Evolutionary conservation across 1,284 basidiomycete genomes (phyloP).

Genomic region (Blastosporella zonata): DNA sequence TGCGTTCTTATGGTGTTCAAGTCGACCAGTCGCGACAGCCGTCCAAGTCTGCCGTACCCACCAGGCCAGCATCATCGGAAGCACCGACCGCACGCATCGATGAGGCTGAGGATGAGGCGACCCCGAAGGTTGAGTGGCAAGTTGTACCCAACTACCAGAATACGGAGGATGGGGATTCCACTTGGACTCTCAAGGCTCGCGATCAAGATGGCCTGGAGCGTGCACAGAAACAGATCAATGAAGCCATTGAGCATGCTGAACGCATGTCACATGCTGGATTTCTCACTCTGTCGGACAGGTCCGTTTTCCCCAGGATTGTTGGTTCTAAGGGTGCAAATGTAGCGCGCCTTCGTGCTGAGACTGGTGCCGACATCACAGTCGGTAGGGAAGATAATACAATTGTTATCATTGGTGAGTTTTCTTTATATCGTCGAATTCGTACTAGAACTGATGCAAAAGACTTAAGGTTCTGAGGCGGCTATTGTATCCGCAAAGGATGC

Average conservation of each 20-base stretch:
- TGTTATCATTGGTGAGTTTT: constrained; percentile 72
- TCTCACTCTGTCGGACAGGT: constrained; percentile 73
- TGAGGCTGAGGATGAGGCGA: constrained; percentile 51
- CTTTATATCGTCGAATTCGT: not conserved
- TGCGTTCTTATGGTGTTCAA: constrained; percentile 75
- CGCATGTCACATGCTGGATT: constrained; percentile 75
- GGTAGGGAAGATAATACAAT: constrained; percentile 83
- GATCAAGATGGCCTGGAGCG: constrained; percentile 75
- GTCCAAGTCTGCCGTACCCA: constrained; percentile 59
- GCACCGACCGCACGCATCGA: constrained; percentile 75
- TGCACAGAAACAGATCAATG: constrained; percentile 64
- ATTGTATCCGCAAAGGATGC: constrained; percentile 78
- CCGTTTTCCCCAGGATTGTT: constrained; percentile 82
- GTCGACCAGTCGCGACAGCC: constrained; percentile 76
- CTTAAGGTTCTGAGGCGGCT: constrained; percentile 61
- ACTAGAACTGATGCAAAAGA: constrained; percentile 8
- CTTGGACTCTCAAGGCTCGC: constrained; percentile 79
- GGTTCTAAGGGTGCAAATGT: constrained; percentile 88
- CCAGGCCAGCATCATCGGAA: constrained; percentile 46
- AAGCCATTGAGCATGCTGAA: constrained; percentile 74
- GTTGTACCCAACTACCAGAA: constrained; percentile 75
- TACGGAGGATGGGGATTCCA: constrained; percentile 76
- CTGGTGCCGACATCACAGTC: constrained; percentile 86
- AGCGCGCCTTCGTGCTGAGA: constrained; percentile 78
- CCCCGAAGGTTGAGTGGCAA: constrained; percentile 63